A percentile compares a stretch with the other conserved stretches of the same genome.
These are phyloP conservation scores for Chlorella sp. DNA, from an alignment of 139 green algal species.

Conservation along the genomic window DNA sequence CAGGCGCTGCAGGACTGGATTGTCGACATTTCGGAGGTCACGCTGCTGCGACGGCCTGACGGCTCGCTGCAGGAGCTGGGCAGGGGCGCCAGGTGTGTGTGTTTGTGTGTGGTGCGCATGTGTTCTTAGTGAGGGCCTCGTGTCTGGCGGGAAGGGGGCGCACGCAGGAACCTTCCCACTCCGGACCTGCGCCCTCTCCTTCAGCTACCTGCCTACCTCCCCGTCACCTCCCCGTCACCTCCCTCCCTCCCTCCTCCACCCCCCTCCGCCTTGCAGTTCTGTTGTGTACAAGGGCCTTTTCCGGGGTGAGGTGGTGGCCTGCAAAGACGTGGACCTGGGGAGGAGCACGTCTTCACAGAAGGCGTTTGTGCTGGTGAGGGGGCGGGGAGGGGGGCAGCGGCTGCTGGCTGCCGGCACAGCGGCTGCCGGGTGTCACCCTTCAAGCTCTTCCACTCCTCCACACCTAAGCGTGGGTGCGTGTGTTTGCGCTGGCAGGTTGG, in stretches of 20 bases:
- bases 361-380: not conserved
- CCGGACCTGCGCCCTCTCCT: too few relatives aligned
- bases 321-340: not conserved
- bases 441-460: too few relatives aligned
- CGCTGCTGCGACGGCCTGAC: not conserved
- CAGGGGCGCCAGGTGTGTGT: not conserved
- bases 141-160: too few relatives aligned
- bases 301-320: not conserved
- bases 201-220: too few relatives aligned
- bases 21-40: not conserved
- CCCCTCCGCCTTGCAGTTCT: not conserved
- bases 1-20: not conserved
- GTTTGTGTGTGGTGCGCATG: too few relatives aligned
- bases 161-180: too few relatives aligned
- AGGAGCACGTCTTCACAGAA: not conserved
- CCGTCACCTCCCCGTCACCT: too few relatives aligned
- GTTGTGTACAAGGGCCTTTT: not conserved
- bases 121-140: too few relatives aligned
- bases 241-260: not conserved
- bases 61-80: not conserved
- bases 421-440: too few relatives aligned
- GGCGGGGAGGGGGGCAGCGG: not conserved
- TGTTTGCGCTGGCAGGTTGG: too few relatives aligned
- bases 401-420: too few relatives aligned
- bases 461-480: too few relatives aligned